Base-by-base conservation (phyloP, 768 basidiomycete genomes). In the Rhodotorula diobovata region DNA sequence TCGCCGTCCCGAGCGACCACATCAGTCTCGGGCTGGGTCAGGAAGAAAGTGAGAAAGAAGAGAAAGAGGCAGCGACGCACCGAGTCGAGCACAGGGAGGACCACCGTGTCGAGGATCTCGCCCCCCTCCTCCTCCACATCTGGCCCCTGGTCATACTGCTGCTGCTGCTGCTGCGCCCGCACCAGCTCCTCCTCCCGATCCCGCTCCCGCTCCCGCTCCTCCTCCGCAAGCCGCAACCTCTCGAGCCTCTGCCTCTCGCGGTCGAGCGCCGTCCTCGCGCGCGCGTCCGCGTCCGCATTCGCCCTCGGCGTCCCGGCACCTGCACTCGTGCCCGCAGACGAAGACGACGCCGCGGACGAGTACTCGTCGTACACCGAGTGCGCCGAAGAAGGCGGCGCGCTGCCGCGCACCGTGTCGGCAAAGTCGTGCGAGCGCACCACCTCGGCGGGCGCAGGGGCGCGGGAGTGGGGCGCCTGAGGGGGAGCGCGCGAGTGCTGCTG, bases 21-120 rank as follows among this genome's bases (percentile, higher is more conserved):
- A 32, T 55, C 28, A 41, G 56, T 37, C 55, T 25, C 23, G 2
- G 7, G 34, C 18, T 1, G 4, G 11, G 14, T 18, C 7, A 60
- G 32, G 2, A n/a, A n/a, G n/a, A n/a, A n/a, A 6, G 4, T 23
- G 14, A 0, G 32, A 25, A 0, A 34, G 30, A 56, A 9, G 34
- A 62, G 18, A 45, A 43, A 1, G n/a, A 23, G 48, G 41, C 32
- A 25, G 34, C 14, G 30, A 82, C 89, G 80, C 76, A 97, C 95
- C 71, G 91, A 94, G 55, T 93, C 91, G 76, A 98, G 88, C n/a
- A 93, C 93, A 34, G 96, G 96, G 39, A 97, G 82, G 62, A 97
- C 88, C 41, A 99, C 95, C 6, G 92, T 92, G 77, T 96, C 93
- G 48, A 98, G 83, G 88, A 98, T 95, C n/a, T 60, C 80, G 65